Base-by-base conservation (phyloP, 2,329 filamentous ascomycete species). In the Fusarium burgessii region DNA sequence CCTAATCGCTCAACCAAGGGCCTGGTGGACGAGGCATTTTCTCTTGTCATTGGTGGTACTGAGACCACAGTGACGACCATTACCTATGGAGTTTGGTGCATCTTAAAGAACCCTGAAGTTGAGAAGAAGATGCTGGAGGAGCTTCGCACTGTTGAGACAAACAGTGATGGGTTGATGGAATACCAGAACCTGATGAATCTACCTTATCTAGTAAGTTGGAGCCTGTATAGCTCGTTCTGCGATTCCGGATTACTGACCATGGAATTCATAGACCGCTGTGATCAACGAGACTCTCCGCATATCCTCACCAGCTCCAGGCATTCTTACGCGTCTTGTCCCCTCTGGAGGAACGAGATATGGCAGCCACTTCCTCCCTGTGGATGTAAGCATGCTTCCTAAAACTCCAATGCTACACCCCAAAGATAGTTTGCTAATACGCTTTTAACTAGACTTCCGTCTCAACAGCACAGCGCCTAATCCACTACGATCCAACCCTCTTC, bases 381-480 rank as follows among this genome's bases (percentile, higher is more conserved):
- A 36, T 15, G 32, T 36, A n/a, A 5, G 47, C 7, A n/a, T n/a
- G 7, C 27, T 29, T 10, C 27, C 10, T 29, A 2, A 8, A 29
- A 10, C 27, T 29, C 27, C 27, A 3, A 29, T 29, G 6, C 7
- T 10, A 8, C 27, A 29, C 27, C 27, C 27, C 7, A 29, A 7
- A 29, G 27, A 10, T 29, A 10, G 27, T 7, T 10, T 4, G 5
- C 20, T 51, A 18, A 51, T 32, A 36, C 12, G 3, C 11, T 12
- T n/a, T 8, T 7, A 4, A 17, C 7, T 10, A 36, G 33, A 51
- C 47, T 6, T 36, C 47, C 12, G 33, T 51, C 17, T 51, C 33
- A n/a, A 51, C 33, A 15, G 47, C 47, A 12, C 47, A 51, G 6
- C 47, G 47, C 12, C 32, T 51, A 17, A 51, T 51, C 33, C 47